These are phyloP conservation scores for Volutella citrinella DNA, from an alignment of 2,329 filamentous ascomycete genomes.

Conservation along the genomic window DNA sequence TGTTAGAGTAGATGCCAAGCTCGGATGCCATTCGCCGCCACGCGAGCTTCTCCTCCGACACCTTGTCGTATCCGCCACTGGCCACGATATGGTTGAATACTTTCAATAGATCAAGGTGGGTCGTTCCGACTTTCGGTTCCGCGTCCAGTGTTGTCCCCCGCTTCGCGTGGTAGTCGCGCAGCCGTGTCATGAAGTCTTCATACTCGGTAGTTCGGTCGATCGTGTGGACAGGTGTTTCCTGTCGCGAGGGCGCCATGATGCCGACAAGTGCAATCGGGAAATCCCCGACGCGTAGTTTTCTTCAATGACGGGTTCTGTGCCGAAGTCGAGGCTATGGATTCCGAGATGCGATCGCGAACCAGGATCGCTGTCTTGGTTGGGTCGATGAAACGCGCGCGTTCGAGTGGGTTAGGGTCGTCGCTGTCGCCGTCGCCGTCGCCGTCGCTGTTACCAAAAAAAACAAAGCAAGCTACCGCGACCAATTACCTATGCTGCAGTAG, in stretches of 20 bases:
- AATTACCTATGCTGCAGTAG: too few relatives aligned
- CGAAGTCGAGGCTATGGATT: too few relatives aligned
- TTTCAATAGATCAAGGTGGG: constrained; percentile 72
- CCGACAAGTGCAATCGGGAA: not conserved
- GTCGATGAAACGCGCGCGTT: too few relatives aligned
- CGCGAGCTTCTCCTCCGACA: constrained; percentile 78
- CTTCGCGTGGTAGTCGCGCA: constrained; percentile 72
- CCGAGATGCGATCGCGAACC: too few relatives aligned
- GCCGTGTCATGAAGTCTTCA: constrained; percentile 71
- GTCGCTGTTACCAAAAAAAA: too few relatives aligned
- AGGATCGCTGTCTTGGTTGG: too few relatives aligned
- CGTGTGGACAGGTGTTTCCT: constrained; percentile 37
- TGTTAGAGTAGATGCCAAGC: constrained; percentile 70
- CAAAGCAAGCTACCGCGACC: too few relatives aligned
- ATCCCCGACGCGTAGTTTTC: not conserved
- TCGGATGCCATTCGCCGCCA: constrained; percentile 79
- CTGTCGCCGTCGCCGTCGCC: too few relatives aligned
- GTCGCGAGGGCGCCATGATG: constrained; percentile 33
- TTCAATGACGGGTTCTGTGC: too few relatives aligned
- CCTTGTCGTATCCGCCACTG: constrained; percentile 81
- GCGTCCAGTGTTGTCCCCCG: constrained; percentile 76
- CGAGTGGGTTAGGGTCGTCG: too few relatives aligned
- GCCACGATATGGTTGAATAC: constrained; percentile 75
- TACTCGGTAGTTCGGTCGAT: constrained; percentile 68
- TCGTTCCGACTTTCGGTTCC: constrained; percentile 76